These are phyloP conservation scores for Monosporozyma solicola DNA, from an alignment of 805 yeast species.

Conservation along the genomic window DNA sequence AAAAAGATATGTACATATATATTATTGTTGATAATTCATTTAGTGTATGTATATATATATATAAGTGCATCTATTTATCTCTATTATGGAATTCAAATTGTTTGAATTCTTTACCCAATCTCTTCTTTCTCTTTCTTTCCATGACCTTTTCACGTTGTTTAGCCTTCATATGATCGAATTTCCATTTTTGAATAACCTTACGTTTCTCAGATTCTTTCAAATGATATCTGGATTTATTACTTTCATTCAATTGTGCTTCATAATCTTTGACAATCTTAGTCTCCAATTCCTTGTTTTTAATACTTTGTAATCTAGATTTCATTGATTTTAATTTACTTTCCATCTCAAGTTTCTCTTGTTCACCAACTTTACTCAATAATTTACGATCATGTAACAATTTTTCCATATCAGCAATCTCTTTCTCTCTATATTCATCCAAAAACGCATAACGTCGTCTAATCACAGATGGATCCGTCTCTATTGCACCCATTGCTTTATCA, in stretches of 20 bases:
- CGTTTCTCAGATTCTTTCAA: constrained; percentile 63
- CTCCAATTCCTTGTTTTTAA: constrained; percentile 70
- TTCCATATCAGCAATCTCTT: constrained; percentile 58
- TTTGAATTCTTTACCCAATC: constrained; percentile 70
- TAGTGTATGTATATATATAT: constrained; percentile 1
- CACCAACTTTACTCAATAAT: constrained; percentile 34
- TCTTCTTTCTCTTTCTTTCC: constrained; percentile 82
- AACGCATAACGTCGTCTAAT: constrained; percentile 75
- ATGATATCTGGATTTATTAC: constrained; percentile 44
- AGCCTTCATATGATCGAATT: constrained; percentile 64
- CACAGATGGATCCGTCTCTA: constrained; percentile 55
- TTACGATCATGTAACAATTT: constrained; percentile 44
- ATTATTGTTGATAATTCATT: neutral
- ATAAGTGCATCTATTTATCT: neutral
- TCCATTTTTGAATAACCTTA: constrained; percentile 66
- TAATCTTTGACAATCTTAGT: constrained; percentile 53
- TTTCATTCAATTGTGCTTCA: constrained; percentile 44
- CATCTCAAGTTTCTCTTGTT: constrained; percentile 42
- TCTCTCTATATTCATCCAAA: constrained; percentile 73
- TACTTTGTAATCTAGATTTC: constrained; percentile 55
- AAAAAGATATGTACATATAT: neutral
- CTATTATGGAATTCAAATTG: constrained; percentile 34
- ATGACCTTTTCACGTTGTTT: constrained; percentile 69
- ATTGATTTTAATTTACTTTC: constrained; percentile 53
- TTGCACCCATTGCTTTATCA: constrained; percentile 77